Evolutionary conservation across 2,329 filamentous ascomycete species (phyloP).

Genomic region (Aspergillus oerlinghausenensis): DNA sequence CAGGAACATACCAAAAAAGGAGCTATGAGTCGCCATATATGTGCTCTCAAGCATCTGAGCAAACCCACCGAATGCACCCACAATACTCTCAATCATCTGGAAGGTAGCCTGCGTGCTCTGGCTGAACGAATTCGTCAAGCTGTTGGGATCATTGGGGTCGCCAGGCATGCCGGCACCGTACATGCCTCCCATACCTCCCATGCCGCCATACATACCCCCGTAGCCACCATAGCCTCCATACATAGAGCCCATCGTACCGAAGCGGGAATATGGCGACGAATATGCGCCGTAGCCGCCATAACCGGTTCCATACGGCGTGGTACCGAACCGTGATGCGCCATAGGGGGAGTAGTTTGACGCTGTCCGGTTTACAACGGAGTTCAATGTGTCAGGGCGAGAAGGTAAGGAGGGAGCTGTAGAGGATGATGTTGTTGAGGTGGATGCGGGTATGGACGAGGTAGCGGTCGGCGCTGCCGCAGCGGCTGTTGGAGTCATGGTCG

Average conservation of each 20-base stretch:
- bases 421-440: constrained; percentile 33
- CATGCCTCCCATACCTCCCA: constrained; percentile 46
- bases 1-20: constrained; percentile 77
- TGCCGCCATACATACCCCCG: constrained; percentile 46
- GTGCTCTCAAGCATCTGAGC: constrained; percentile 99
- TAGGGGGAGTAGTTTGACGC: constrained; percentile 73
- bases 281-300: constrained; percentile 50
- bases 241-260: constrained; percentile 45
- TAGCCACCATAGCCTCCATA: constrained; percentile 38
- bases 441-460: constrained; percentile 35
- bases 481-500: constrained; percentile 30
- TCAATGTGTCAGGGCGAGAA: constrained; percentile 72
- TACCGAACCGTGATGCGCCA: constrained; percentile 52
- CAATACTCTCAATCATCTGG: constrained; percentile 95
- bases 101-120: constrained; percentile 96
- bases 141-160: constrained; percentile 83
- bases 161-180: constrained; percentile 49
- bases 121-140: constrained; percentile 89
- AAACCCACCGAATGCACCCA: constrained; percentile 93
- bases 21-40: constrained; percentile 98
- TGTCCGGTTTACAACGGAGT: constrained; percentile 78
- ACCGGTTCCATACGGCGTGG: constrained; percentile 42
- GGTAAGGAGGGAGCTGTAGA: constrained; percentile 65
- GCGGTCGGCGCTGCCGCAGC: constrained; percentile 41
- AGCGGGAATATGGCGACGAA: constrained; percentile 53